phyloP scores from a whole-genome alignment of 2,329 filamentous ascomycete species.

The Aspergillus udagawae region DNA sequence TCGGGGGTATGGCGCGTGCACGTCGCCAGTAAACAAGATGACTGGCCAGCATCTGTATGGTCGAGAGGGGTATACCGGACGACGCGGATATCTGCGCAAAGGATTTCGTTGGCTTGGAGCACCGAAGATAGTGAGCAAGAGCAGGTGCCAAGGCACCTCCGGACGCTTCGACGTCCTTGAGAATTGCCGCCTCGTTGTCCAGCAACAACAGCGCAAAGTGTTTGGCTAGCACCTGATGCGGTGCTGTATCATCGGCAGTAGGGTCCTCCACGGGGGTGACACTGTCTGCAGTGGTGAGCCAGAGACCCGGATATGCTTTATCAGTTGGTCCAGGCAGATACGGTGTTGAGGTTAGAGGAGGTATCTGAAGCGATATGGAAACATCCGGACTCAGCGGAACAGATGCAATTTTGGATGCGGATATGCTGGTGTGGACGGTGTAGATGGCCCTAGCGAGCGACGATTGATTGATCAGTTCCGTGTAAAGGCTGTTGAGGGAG shows the following conservation, averaged over 20 bases:
- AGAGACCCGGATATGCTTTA: slow-evolving; percentile 68
- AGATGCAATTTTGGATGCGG: slow-evolving; percentile 79
- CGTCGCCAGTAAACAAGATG: slow-evolving; percentile 96
- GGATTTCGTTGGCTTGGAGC: slow-evolving; percentile 58
- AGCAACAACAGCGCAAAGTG: slow-evolving; percentile 84
- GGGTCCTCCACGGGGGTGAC: slow-evolving; percentile 66
- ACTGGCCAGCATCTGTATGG: slow-evolving; percentile 81
- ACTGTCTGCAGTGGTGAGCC: slow-evolving; percentile 82
- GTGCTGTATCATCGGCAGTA: slow-evolving; percentile 50
- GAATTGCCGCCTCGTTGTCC: slow-evolving; percentile 75
- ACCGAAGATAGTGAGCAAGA: slow-evolving; percentile 68
- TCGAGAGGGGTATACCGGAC: slow-evolving; percentile 66
- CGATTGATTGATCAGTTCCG: slow-evolving; percentile 55
- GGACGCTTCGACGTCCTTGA: slow-evolving; percentile 65
- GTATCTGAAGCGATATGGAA: slow-evolving; percentile 61
- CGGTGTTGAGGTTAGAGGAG: slow-evolving; percentile 61
- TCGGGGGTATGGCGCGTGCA: slow-evolving; percentile 82
- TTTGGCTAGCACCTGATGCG: slow-evolving; percentile 64
- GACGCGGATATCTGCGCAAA: slow-evolving; percentile 66
- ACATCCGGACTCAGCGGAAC: slow-evolving; percentile 66
- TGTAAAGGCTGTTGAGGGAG: slow-evolving; percentile 36
- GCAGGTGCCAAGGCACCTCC: slow-evolving; percentile 70
- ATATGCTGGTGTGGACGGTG: slow-evolving; percentile 76
- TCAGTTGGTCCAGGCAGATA: slow-evolving; percentile 68
- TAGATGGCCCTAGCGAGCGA: slow-evolving; percentile 78